Evolutionary conservation across 169 alveolate species (phyloP), one percentile per base, ranked within the genome.

Genomic region (Babesia gibsoni): DNA sequence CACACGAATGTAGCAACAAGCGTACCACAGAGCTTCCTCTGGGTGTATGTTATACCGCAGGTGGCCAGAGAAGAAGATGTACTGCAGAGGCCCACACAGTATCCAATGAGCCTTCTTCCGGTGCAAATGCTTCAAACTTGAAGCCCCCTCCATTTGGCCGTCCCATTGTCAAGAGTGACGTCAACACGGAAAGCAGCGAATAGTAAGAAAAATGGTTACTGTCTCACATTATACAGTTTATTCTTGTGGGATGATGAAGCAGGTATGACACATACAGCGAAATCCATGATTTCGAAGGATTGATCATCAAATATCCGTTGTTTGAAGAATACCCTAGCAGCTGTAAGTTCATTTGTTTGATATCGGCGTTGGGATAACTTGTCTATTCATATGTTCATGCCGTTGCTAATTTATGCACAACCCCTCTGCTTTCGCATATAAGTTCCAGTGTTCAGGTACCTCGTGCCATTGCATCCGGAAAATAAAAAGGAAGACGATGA

Each of bases 231-330:
- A 30, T 32, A 29, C 68, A 73, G 84, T 23, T 36, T 73, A 20
- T 73, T 59, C 59, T 69, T 73, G 16, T 73, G 84, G 84, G 84
- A 73, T 32, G 84, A 73, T 48, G 84, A 73, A 39, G 49, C 84
- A 36, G 84, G 84, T 73, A 30, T 6, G 32, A 8, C 4, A 0
- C 27, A 16, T 3, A 4, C 1, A 32, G 23, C 3, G 33, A 7
- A 8, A 1, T 9, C 16, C 8, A 12, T 10, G 27, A 14, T 14
- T 1, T 16, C 30, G 4, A 49, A 73, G 84, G 84, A 29, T 30
- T 43, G 49, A 59, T 73, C 6, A 73, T 73, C 0, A 73, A 73
- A 25, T 73, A 73, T 37, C 84, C 84, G 18, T 52, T 73, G 27
- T 73, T 50, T 69, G 69, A 73, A 48, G 84, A 73, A 56, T 49